A percentile compares a stretch with the other conserved stretches of the same genome.
Evolutionary conservation across 805 yeast genomes (phyloP).

Genomic region (Pichia occidentalis): DNA sequence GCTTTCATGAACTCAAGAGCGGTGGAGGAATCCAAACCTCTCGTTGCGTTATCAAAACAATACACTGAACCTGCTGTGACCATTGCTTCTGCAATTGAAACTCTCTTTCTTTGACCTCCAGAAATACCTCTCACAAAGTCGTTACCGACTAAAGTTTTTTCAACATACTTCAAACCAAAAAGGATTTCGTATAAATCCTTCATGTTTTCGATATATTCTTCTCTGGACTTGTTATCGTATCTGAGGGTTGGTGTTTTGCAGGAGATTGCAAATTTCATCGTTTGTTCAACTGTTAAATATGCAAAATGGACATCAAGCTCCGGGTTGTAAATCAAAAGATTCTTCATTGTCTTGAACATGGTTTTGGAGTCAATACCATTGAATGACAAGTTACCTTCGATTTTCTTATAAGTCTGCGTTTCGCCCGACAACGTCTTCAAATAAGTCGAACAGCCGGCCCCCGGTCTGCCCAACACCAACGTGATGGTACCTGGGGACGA

Average conservation of each 20-base stretch:
- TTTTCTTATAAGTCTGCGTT: constrained; percentile 31
- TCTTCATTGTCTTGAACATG: constrained; percentile 39
- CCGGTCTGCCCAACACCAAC: constrained; percentile 48
- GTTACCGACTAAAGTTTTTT: constrained; percentile 55
- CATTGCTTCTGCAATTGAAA: constrained; percentile 57
- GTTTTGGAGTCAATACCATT: constrained; percentile 41
- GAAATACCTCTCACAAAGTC: constrained; percentile 62
- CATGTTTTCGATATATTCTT: constrained; percentile 34
- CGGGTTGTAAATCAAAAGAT: constrained; percentile 44
- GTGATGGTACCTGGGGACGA: constrained; percentile 45
- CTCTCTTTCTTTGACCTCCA: constrained; percentile 68
- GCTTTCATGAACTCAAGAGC: constrained; percentile 59
- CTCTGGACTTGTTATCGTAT: constrained; percentile 35
- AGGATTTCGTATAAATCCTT: constrained; percentile 47
- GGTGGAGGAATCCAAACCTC: constrained; percentile 67
- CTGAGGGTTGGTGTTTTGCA: constrained; percentile 45
- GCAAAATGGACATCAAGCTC: constrained; percentile 46
- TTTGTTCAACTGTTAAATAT: constrained; percentile 54
- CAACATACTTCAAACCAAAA: constrained; percentile 51
- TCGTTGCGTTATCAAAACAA: constrained; percentile 63
- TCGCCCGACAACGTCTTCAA: constrained; percentile 40
- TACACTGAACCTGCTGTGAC: constrained; percentile 46
- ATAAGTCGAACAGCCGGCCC: constrained; percentile 55
- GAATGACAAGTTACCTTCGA: constrained; percentile 36
- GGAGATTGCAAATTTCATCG: constrained; percentile 45